phyloP scores from a whole-genome alignment of 805 yeast species.

The Ogataea salicorniae region DNA sequence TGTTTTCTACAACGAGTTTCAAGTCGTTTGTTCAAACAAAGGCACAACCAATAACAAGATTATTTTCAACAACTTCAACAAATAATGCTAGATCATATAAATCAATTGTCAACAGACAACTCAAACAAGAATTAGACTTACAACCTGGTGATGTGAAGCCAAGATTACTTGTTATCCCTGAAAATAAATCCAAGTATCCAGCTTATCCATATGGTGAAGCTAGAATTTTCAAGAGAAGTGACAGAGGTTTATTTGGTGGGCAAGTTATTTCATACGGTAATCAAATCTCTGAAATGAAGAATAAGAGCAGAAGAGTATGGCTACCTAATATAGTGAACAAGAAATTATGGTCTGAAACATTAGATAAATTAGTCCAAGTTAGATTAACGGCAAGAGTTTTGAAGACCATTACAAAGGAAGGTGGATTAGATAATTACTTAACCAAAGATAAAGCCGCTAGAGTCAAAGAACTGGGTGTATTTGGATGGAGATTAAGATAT shows the following conservation, averaged over 20 bases:
- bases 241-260: constrained; percentile 89
- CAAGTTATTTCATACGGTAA: constrained; percentile 73
- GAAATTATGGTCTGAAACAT: constrained; percentile 78
- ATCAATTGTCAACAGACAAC: constrained; percentile 43
- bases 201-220: constrained; percentile 79
- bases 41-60: constrained; percentile 8
- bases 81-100: constrained; percentile 28
- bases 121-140: constrained; percentile 39
- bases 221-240: constrained; percentile 71
- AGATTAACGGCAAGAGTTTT: constrained; percentile 76
- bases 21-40: neutral
- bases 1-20: neutral
- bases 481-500: constrained; percentile 88
- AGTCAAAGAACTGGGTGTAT: constrained; percentile 85
- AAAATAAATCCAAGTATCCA: constrained; percentile 43
- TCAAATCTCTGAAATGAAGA: constrained; percentile 68
- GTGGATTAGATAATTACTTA: constrained; percentile 88
- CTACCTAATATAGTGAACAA: constrained; percentile 75
- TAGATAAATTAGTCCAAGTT: constrained; percentile 51
- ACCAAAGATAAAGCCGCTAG: constrained; percentile 85
- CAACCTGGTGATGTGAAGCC: constrained; percentile 53
- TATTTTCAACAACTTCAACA: constrained; percentile 20
- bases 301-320: constrained; percentile 70
- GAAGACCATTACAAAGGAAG: constrained; percentile 84
- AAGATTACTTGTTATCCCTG: constrained; percentile 36